Conservation (phyloP, 805 yeast species). For the Cyberlindnera japonica region DNA sequence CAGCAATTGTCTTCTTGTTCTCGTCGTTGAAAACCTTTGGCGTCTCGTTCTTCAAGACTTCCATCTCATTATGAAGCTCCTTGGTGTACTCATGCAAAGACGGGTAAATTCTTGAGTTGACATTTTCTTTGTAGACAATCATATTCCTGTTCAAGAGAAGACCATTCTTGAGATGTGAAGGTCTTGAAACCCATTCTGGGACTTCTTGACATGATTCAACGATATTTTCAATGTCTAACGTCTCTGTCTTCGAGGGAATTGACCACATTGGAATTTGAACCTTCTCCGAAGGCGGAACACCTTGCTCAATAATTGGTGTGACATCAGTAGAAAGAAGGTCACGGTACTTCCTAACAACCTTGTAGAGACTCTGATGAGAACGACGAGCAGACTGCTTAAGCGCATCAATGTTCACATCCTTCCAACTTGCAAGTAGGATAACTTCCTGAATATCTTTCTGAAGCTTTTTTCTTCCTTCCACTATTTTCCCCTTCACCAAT, state of each 20-base stretch:
- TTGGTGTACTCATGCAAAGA: slow-evolving; percentile 51
- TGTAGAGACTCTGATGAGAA: slow-evolving; percentile 82
- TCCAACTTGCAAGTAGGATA: slow-evolving; percentile 91
- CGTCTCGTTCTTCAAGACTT: slow-evolving; percentile 66
- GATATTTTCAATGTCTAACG: slow-evolving; percentile 13
- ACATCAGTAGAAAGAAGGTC: slow-evolving; percentile 51
- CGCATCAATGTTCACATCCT: slow-evolving; percentile 91
- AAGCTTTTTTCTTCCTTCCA: slow-evolving; percentile 45
- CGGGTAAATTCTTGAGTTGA: slow-evolving; percentile 39
- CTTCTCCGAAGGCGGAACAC: slow-evolving; percentile 36
- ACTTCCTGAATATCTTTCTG: slow-evolving; percentile 83
- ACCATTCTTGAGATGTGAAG: slow-evolving; percentile 51
- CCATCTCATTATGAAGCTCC: slow-evolving; percentile 54
- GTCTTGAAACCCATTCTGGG: slow-evolving; percentile 52
- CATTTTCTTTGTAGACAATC: slow-evolving; percentile 40
- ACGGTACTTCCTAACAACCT: slow-evolving; percentile 79
- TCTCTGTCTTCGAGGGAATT: slow-evolving; percentile 6
- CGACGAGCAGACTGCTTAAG: slow-evolving; percentile 89
- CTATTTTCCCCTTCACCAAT: slow-evolving; percentile 43
- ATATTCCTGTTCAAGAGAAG: slow-evolving; percentile 52
- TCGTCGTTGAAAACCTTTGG: slow-evolving; percentile 70
- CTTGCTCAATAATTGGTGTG: slow-evolving; percentile 54
- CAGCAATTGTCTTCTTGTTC: slow-evolving; percentile 63
- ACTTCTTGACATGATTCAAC: slow-evolving; percentile 24
- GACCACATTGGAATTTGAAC: slow-evolving; percentile 7